Percentiles rank a stretch among this genome's conserved stretches.
phyloP scores from a whole-genome alignment of 352 stramenopile species.

The Pythium rhizo-oryzae region DNA sequence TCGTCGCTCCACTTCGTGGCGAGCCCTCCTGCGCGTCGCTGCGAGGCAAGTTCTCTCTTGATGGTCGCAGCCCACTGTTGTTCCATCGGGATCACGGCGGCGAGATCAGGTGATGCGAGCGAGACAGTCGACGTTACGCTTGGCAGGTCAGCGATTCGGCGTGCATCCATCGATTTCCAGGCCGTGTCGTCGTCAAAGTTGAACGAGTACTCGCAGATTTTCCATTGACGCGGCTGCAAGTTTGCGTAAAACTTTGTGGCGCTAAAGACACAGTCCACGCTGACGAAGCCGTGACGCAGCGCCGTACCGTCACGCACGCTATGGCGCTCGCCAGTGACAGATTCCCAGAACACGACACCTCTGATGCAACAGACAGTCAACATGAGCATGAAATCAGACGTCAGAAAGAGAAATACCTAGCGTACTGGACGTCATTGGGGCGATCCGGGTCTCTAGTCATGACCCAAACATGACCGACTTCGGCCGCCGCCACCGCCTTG shows the following conservation, averaged over 20 bases:
- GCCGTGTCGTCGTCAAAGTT: constrained; percentile 56
- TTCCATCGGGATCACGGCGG: constrained; percentile 41
- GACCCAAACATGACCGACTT: constrained; percentile 82
- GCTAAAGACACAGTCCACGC: constrained; percentile 88
- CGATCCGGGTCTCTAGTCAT: constrained; percentile 44
- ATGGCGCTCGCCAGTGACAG: constrained; percentile 60
- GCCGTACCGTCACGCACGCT: constrained; percentile 25
- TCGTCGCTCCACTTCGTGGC: constrained; percentile 76
- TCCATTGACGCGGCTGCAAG: constrained; percentile 54
- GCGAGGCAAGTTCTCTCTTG: constrained; percentile 41
- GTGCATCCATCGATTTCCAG: constrained; percentile 66
- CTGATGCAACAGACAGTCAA: constrained; percentile 4
- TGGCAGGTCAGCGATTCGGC: constrained; percentile 50
- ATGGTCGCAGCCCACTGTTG: constrained; percentile 50
- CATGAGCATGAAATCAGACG: neutral
- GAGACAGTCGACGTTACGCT: constrained; percentile 32
- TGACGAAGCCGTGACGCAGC: constrained; percentile 49
- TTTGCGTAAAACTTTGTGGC: constrained; percentile 76
- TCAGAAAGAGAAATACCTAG: neutral
- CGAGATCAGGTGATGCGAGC: constrained; percentile 38
- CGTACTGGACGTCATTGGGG: constrained; percentile 24
- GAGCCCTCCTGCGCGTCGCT: constrained; percentile 48
- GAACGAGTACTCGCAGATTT: constrained; percentile 52
- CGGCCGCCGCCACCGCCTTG: constrained; percentile 12
- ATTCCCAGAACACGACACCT: constrained; percentile 73